Conservation (phyloP, 306 rosid species). For the Malus domestica region ASM211411v1 NC_041803.1:2525001-2525500, state of each 20-base stretch:
- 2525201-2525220: no score
- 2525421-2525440: slow-evolving; percentile 72
- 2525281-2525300: no score
- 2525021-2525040: slow-evolving; percentile 90
- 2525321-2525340: slow-evolving; percentile 54
- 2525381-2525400: slow-evolving; percentile 54
- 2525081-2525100: slow-evolving; percentile 78
- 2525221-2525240: neutral
- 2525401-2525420: slow-evolving; percentile 49
- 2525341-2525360: slow-evolving; percentile 87
- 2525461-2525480: slow-evolving; percentile 67
- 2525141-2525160: slow-evolving; percentile 52
- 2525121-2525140: slow-evolving; percentile 74
- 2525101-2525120: slow-evolving; percentile 81
- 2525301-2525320: neutral
- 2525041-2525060: slow-evolving; percentile 74
- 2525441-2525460: slow-evolving; percentile 85
- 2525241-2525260: neutral
- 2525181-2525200: neutral
- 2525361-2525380: slow-evolving; percentile 85
- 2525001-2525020: slow-evolving; percentile 50
- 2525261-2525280: neutral
- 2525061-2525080: slow-evolving; percentile 75
- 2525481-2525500: slow-evolving; percentile 72
- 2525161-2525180: slow-evolving; percentile 9